These are phyloP conservation scores for Lentinula novae-zelandiae DNA, from an alignment of 1,284 basidiomycete species.

Conservation along the genomic window DNA sequence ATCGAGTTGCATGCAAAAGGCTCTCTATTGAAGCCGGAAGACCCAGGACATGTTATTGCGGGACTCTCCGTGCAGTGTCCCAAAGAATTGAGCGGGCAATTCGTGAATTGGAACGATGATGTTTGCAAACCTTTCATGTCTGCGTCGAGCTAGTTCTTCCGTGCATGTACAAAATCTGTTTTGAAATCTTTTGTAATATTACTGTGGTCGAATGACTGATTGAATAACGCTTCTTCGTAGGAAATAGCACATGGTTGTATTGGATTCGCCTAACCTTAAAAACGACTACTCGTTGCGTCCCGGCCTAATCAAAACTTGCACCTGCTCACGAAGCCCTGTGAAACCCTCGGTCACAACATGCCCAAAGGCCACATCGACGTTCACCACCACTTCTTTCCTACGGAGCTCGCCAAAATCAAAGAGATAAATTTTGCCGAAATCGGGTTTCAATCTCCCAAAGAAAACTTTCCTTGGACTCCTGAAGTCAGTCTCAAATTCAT, in stretches of 20 bases:
- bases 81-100: constrained; percentile 63
- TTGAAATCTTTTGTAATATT: neutral
- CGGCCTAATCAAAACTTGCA: neutral
- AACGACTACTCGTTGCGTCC: neutral
- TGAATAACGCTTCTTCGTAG: neutral
- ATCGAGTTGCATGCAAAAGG: constrained; percentile 58
- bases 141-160: neutral
- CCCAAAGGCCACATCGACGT: constrained; percentile 47
- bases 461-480: constrained; percentile 63
- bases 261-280: neutral
- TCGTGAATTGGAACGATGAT: constrained; percentile 69
- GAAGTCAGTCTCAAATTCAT: constrained; percentile 54
- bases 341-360: neutral
- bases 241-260: neutral
- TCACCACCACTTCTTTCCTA: constrained; percentile 69
- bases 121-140: constrained; percentile 50
- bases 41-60: constrained; percentile 74
- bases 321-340: neutral
- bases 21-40: constrained; percentile 66
- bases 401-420: constrained; percentile 40
- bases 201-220: too few species aligned
- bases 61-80: constrained; percentile 57
- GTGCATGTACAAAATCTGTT: too few species aligned
- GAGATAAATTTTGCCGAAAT: constrained; percentile 32
- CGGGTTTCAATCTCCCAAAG: constrained; percentile 59